A percentile compares a stretch with the other conserved stretches of the same genome.
Evolutionary conservation across 352 stramenopile species (phyloP).

Genomic region (Globisporangium orthogonon): DNA sequence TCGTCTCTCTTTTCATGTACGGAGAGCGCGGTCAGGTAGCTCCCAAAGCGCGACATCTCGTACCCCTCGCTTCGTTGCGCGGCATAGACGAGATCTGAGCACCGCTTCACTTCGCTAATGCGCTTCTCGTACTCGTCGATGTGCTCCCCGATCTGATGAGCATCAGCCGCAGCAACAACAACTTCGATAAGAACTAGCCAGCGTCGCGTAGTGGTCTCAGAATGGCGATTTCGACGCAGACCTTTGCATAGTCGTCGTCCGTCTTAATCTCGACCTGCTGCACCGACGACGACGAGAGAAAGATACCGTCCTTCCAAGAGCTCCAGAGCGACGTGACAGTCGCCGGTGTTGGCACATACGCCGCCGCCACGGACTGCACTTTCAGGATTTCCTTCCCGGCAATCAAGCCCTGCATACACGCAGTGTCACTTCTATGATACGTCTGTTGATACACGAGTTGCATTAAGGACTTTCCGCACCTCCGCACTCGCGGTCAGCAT

Average conservation of each 20-base stretch:
- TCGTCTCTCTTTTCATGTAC: conserved; percentile 69
- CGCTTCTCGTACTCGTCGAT: conserved; percentile 83
- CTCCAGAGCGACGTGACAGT: conserved; percentile 78
- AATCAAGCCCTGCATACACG: conserved; percentile 50
- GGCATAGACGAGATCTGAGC: conserved; percentile 77
- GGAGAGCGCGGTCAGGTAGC: conserved; percentile 69
- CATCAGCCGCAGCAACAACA: conserved; percentile 1
- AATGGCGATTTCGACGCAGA: conserved; percentile 10
- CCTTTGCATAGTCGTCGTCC: conserved; percentile 81
- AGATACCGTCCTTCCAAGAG: conserved; percentile 75
- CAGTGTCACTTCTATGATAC: neutral
- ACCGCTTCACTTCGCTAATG: conserved; percentile 75
- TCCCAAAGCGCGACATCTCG: conserved; percentile 82
- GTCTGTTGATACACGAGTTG: neutral
- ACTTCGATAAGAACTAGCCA: neutral
- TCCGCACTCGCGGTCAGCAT: conserved; percentile 77
- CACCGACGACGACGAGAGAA: conserved; percentile 61
- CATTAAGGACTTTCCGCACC: conserved; percentile 18
- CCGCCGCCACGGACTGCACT: conserved; percentile 58
- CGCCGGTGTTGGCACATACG: conserved; percentile 72
- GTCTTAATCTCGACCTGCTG: conserved; percentile 85
- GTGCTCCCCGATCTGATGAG: conserved; percentile 70
- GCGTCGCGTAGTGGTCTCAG: neutral
- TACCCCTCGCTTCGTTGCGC: conserved; percentile 78
- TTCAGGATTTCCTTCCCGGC: conserved; percentile 80